Evolutionary conservation across 2,329 filamentous ascomycete genomes (phyloP), one percentile per base, ranked within the genome.

Genomic region (Xylariaceae sp.): DNA sequence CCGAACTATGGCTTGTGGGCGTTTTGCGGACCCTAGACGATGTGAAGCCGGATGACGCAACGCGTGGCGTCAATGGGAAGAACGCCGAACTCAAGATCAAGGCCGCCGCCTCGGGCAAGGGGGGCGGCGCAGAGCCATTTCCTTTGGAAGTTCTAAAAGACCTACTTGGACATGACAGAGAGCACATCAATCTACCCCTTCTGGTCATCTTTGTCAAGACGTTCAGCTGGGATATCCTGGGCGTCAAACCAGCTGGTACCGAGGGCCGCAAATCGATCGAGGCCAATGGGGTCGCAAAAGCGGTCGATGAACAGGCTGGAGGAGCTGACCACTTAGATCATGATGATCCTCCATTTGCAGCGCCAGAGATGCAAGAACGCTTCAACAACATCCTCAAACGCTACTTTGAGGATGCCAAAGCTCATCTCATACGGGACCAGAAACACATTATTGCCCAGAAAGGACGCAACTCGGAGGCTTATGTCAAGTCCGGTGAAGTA

Each of bases 111-210:
- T 70, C 73, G 45, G 81, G 83, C 51, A 82, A 83, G 56, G 78
- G 80, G 27, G 82, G 79, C 38, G 84, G 87, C 52, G 81, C 89
- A 2, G 94, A 99, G 56, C 94, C 94, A 0, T 97, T 99, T 59
- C 95, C 95, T 3, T 76, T 99, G 17, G 94, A 99, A 67, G 92
- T 97, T n/a, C 75, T 99, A 38, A 99, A 99, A 71, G 95, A 99
- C 66, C 80, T 99, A 57, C 79, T 99, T 14, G 90, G 91, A 7
- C 86, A 97, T 65, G 94, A 99, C 66, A 83, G 90, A 48, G 92
- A 99, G 59, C 94, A 97, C 64, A 76, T 83, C 48, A 99, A 97
- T 64, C 72, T 99, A 39, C 90, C 94, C 1, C 75, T 99, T 41
- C 86, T 96, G 6, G 94, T 97, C 45, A 80, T 95, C 12, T 99